phyloP scores from a whole-genome alignment of 1,284 basidiomycete species.

The Ganoderma sinense region DNA sequence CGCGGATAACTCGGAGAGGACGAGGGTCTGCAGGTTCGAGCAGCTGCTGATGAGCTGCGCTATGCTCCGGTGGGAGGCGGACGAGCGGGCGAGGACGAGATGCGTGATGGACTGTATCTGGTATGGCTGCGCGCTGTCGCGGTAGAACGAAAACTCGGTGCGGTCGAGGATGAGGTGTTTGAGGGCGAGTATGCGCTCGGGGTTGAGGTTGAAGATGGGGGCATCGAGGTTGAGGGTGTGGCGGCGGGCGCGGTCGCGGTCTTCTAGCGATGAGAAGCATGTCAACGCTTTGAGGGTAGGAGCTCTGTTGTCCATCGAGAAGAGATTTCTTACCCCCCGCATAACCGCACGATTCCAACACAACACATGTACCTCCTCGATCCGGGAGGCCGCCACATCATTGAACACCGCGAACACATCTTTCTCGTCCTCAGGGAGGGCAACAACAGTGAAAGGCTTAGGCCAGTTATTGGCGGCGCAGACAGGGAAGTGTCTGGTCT shows the following conservation, averaged over 20 bases:
- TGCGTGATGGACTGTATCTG: constrained; percentile 3
- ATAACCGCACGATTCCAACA: not conserved
- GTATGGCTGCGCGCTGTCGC: not conserved
- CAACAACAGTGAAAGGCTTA: not conserved
- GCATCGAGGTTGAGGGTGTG: too few species aligned
- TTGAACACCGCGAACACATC: not conserved
- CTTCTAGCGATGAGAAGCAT: not conserved
- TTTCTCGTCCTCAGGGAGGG: not conserved
- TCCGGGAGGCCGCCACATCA: not conserved
- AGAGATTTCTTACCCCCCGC: not conserved
- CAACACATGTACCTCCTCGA: constrained; percentile 8
- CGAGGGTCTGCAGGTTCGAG: not conserved
- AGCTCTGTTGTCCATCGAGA: not conserved
- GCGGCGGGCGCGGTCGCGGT: too few species aligned
- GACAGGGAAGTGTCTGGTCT: not conserved
- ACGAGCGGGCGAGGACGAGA: constrained; percentile 3
- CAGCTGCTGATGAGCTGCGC: not conserved
- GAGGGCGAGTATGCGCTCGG: not conserved
- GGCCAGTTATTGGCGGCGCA: not conserved
- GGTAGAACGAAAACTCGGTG: not conserved
- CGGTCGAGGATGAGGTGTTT: constrained; percentile 5
- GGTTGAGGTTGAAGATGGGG: not conserved
- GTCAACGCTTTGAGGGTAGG: constrained; percentile 11
- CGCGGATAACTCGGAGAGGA: not conserved
- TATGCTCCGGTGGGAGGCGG: not conserved